Evolutionary conservation across 2,329 filamentous ascomycete species (phyloP), one percentile per base, ranked within the genome.

Genomic region (Gyromitra esculenta): DNA sequence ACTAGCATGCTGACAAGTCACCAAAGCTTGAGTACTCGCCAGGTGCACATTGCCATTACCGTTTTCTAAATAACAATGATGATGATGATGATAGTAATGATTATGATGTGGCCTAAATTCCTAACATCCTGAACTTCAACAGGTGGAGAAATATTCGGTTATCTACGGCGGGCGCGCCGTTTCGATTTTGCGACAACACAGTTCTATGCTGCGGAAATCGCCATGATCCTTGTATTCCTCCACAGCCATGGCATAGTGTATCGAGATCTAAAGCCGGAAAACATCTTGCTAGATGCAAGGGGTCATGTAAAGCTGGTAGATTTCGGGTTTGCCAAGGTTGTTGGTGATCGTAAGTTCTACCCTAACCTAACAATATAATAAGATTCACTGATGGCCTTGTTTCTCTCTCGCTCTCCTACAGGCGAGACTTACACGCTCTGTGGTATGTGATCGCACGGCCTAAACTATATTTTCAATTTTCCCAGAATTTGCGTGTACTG

Each of bases 201-300:
- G 78, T 95, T 95, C 85, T 96, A 95, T 83, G 91, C 91, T 25
- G 92, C 92, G 76, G 92, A 95, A 84, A 94, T 95, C 73, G 91
- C 94, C 9, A 86, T 95, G 3, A 92, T 95, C 73, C 85, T 96
- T 70, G 91, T 94, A 82, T 94, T 91, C 82, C 85, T 95, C 77
- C 92, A 95, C 83, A 92, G 95, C 83, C 86, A 90, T 56, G 91
- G 89, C 57, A 88, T 96, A 41, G 92, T 92, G 60, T 95, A 99
- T 82, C 92, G 96, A 35, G 96, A 99, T 81, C 86, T 99, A 70
- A 99, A 99, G 84, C 96, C 94, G 0, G 96, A 99, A 84, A 99
- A 99, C 81, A 97, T 99, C 59, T 87, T 99, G 18, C 87, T 99
- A 68, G 94, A 94, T 75, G 86, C 86, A 4, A 86, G 91, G 62